These are phyloP conservation scores for Yamadazyma takamatsuzukensis DNA, from an alignment of 805 yeast species.

Conservation along the genomic window DNA sequence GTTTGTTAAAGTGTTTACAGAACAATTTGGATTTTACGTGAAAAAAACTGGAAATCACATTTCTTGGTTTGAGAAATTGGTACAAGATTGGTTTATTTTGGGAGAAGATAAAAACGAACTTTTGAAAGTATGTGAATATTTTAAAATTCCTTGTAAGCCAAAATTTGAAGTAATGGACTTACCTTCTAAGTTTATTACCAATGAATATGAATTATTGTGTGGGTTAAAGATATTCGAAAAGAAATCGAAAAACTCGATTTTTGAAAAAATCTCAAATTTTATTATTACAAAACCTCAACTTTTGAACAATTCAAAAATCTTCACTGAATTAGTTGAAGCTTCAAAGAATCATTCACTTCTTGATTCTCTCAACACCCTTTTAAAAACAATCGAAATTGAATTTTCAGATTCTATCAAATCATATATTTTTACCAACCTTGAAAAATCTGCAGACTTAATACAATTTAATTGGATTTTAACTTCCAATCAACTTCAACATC, in stretches of 20 bases:
- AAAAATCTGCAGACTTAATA: neutral
- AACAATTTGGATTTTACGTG: constrained; percentile 50
- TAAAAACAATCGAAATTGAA: constrained; percentile 4
- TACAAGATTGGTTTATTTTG: constrained; percentile 6
- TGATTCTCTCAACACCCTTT: constrained; percentile 1
- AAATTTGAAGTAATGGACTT: neutral
- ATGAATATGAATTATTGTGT: constrained; percentile 12
- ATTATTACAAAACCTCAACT: constrained; percentile 3
- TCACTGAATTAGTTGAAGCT: too few relatives aligned
- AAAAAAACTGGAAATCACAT: neutral
- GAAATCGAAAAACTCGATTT: neutral
- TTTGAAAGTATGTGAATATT: constrained; percentile 4
- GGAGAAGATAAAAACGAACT: constrained; percentile 10
- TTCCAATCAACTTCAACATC: constrained; percentile 6
- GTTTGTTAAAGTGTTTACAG: constrained; percentile 42
- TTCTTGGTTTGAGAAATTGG: constrained; percentile 9
- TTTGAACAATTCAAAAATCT: constrained; percentile 4
- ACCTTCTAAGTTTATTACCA: constrained; percentile 9
- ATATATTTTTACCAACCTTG: constrained; percentile 6
- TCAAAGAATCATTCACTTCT: neutral
- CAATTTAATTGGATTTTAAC: constrained; percentile 10
- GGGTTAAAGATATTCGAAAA: constrained; percentile 1
- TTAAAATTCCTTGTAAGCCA: constrained; percentile 3
- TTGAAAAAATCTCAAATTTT: constrained; percentile 8
- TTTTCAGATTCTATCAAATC: constrained; percentile 3